A percentile compares a stretch with the other conserved stretches of the same genome.
phyloP scores from a whole-genome alignment of 768 basidiomycete genomes.

The Suillus brevipes region DNA sequence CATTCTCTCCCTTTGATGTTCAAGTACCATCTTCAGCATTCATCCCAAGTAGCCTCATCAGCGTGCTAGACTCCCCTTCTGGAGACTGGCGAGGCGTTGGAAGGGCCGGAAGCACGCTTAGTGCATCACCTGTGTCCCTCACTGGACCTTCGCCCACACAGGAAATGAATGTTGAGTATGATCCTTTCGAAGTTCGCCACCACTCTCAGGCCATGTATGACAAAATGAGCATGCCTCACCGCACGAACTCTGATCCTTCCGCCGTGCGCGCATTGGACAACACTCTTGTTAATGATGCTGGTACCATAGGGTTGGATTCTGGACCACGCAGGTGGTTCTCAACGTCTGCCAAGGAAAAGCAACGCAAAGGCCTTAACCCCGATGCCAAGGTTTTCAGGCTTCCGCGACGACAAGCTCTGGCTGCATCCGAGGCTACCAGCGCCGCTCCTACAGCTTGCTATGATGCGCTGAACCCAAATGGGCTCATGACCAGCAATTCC shows the following conservation, averaged over 20 bases:
- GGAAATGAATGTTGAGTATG: slow-evolving; percentile 37
- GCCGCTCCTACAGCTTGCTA: slow-evolving; percentile 30
- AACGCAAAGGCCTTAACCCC: slow-evolving; percentile 75
- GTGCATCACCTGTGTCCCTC: slow-evolving; percentile 44
- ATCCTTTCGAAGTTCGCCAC: slow-evolving; percentile 48
- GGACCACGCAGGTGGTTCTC: slow-evolving; percentile 51
- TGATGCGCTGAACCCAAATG: slow-evolving; percentile 63
- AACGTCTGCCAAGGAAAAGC: slow-evolving; percentile 43
- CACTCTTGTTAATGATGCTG: slow-evolving; percentile 10
- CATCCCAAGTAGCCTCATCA: slow-evolving; percentile 55
- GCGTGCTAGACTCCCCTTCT: slow-evolving; percentile 50
- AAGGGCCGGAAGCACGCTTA: slow-evolving; percentile 24
- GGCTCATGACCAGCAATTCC: slow-evolving; percentile 41
- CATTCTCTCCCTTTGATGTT: slow-evolving; percentile 59
- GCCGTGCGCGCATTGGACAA: slow-evolving; percentile 18
- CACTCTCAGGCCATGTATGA: slow-evolving; percentile 24
- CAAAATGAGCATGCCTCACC: slow-evolving; percentile 29
- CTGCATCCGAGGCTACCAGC: slow-evolving; percentile 10
- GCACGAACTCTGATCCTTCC: slow-evolving; percentile 38
- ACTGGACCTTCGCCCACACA: slow-evolving; percentile 28
- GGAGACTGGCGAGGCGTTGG: slow-evolving; percentile 48
- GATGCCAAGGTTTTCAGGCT: slow-evolving; percentile 83
- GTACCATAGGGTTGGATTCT: slow-evolving; percentile 21
- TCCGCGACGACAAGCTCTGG: slow-evolving; percentile 24
- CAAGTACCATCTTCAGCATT: slow-evolving; percentile 44